These are phyloP conservation scores for Eragrostis curvula DNA, from an alignment of 176 grass and related monocot genomes.

Conservation along the genomic window DNA sequence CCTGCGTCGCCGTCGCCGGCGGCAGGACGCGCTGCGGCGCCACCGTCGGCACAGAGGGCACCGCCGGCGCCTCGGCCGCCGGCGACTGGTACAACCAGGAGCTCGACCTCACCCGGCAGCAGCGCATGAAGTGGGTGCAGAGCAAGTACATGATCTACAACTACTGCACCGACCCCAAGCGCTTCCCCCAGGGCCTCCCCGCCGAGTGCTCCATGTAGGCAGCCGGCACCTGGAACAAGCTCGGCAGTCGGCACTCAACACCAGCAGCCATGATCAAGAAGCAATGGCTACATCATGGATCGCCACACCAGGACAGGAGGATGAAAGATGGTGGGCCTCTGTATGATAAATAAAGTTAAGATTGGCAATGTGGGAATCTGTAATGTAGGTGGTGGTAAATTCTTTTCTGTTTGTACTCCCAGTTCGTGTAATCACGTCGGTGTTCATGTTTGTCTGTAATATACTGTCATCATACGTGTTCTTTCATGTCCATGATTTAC, in stretches of 20 bases:
- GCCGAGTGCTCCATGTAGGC: constrained; percentile 64
- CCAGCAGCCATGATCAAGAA: neutral
- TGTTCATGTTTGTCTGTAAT: constrained; percentile 28
- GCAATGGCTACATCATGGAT: neutral
- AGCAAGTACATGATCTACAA: constrained; percentile 92
- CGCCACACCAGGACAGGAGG: neutral
- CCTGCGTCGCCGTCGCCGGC: constrained; percentile 58
- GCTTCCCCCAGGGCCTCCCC: constrained; percentile 57
- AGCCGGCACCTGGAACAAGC: neutral
- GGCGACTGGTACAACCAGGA: constrained; percentile 85
- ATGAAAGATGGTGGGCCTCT: neutral
- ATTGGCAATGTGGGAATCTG: neutral
- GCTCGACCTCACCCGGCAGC: constrained; percentile 66
- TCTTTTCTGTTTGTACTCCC: constrained; percentile 4
- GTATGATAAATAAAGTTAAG: constrained; percentile 37
- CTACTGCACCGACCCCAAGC: constrained; percentile 84
- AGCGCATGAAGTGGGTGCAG: constrained; percentile 81
- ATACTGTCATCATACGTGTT: constrained; percentile 20
- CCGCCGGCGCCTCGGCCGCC: neutral
- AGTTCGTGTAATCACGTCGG: neutral
- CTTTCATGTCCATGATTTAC: neutral
- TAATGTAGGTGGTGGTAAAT: constrained; percentile 34
- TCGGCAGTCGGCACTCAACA: too few species aligned
- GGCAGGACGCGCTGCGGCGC: constrained; percentile 39
- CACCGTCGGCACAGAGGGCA: constrained; percentile 31